Evolutionary conservation across 148 eudicot genomes (phyloP), one percentile per base, ranked within the genome.

Genomic region (Nyssa sinensis): DNA sequence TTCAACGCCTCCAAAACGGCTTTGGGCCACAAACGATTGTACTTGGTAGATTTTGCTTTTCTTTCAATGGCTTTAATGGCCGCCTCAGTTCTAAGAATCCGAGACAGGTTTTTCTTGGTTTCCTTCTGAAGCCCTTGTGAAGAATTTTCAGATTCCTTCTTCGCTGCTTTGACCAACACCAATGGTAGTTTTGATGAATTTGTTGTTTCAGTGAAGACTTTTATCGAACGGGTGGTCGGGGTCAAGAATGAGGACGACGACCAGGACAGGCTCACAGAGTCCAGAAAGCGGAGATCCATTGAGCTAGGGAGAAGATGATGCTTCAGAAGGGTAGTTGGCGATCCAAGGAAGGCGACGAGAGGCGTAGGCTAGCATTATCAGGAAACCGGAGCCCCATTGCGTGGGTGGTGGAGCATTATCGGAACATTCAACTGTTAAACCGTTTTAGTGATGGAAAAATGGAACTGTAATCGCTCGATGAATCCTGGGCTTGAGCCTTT

Each of bases 1-100:
- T 85, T 82, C 29, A 94, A 73, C 69, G 97, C 92, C 66, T 94
- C 97, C 77, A 94, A 75, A 66, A 94, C 87, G 28, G 93, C 85
- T 80, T 94, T 94, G 0, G 97, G 95, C 86, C 83, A 92, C 57
- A 91, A 85, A 63, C 74, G 81, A 24, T 72, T 84, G 81, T 90
- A 83, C 85, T 91, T 91, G 3, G 66, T 76, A 1, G 90, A 88
- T 60, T 81, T 81, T 0, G 95, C 84, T 83, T 94, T 94, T 58
- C 79, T 82, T 74, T 86, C 89, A 62, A 94, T 79, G 35, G 79
- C 86, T 77, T 80, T 68, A 70, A 91, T 82, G 58, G 97, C 93
- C 4, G 97, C 90, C 66, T 94, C 91, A 4, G 93, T 87, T 80
- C 97, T 84, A 39, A 94, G 74, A 4, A 91, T 90, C 70, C 80